Base-by-base conservation (phyloP, 768 basidiomycete genomes). In the Gloeophyllum trabeum region DNA sequence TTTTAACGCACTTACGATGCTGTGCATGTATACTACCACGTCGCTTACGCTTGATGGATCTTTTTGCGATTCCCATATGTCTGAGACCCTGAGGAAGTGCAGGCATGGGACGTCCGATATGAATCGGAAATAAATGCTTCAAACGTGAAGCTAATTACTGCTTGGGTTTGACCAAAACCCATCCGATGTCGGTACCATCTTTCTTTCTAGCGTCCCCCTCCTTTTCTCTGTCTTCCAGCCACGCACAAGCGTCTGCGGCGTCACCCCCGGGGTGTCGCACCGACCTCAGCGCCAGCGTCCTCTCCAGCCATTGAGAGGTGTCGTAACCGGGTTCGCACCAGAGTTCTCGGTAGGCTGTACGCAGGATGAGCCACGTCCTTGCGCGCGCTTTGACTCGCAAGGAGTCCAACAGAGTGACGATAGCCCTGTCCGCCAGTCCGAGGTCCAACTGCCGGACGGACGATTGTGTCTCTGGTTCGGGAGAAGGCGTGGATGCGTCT, bases 321-420 rank as follows among this genome's bases (percentile, higher is more conserved):
- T 58, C 55, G 5, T 60, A 52, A 1, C 59, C 56, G 19, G 60
- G 54, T 45, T 62, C 61, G 46, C 65, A 70, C 23, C 61, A 60
- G 14, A 84, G 43, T 51, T 85, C 83, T 35, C 79, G 66, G 54
- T 86, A 85, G 0, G 74, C 73, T 18, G 69, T 62, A 23, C 80
- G 73, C 35, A 86, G 50, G 13, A 81, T 58, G 0, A 39, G 52
- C 83, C 83, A 86, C 2, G 74, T 60, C n/a, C 61, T 70, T 16
- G 65, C 63, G 24, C 77, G 66, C 4, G 66, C 66, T 55, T 73
- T 77, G 2, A 44, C 53, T 13, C 76, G 69, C 25, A 85, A 52
- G 3, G 58, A 57, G 18, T 70, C 65, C 6, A 79, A 52, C 1
- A 78, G 61, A 13, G 50, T 51, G 22, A 52, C 56, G 4, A 81